A percentile compares a stretch with the other conserved stretches of the same genome.
phyloP scores from a whole-genome alignment of 208 protist genomes.

The Endotrypanum monterogeii region DNA sequence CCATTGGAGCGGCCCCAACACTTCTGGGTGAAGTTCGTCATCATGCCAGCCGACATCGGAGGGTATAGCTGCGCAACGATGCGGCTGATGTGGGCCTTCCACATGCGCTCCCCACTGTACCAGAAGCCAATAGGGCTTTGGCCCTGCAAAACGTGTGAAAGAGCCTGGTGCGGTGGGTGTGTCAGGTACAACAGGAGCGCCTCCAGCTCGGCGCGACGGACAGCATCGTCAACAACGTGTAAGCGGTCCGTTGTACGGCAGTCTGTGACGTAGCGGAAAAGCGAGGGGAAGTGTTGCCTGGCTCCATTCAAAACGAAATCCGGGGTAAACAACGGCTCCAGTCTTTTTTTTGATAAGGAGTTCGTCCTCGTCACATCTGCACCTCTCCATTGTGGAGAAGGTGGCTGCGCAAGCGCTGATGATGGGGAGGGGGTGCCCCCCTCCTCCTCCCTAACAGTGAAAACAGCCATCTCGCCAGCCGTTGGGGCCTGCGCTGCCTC shows the following conservation, averaged over 20 bases:
- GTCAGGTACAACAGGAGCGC: slow-evolving; percentile 65
- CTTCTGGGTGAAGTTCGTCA: slow-evolving; percentile 93
- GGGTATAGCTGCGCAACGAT: slow-evolving; percentile 76
- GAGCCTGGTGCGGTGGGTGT: slow-evolving; percentile 68
- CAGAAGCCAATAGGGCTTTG: slow-evolving; percentile 62
- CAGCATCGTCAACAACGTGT: slow-evolving; percentile 76
- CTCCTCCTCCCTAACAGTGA: not conserved
- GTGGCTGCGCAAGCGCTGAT: not conserved
- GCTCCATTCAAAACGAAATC: slow-evolving; percentile 32
- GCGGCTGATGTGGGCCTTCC: slow-evolving; percentile 72
- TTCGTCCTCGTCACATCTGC: not conserved
- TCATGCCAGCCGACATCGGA: slow-evolving; percentile 73
- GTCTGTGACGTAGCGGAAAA: slow-evolving; percentile 61
- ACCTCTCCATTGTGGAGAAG: not conserved
- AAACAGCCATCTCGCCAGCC: slow-evolving; percentile 6
- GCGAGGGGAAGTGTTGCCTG: slow-evolving; percentile 28
- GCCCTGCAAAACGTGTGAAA: slow-evolving; percentile 81
- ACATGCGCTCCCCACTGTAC: slow-evolving; percentile 86
- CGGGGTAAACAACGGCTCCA: not conserved
- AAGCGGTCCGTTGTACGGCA: slow-evolving; percentile 62
- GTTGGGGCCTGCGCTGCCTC: slow-evolving; percentile 9
- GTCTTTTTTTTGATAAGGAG: not conserved
- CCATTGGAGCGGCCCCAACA: slow-evolving; percentile 87
- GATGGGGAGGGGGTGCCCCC: not conserved
- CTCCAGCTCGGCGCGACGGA: slow-evolving; percentile 78